Percentiles rank a stretch among this genome's conserved stretches.
phyloP scores from a whole-genome alignment of 352 stramenopile species.

The Phytophthora idaei region DNA sequence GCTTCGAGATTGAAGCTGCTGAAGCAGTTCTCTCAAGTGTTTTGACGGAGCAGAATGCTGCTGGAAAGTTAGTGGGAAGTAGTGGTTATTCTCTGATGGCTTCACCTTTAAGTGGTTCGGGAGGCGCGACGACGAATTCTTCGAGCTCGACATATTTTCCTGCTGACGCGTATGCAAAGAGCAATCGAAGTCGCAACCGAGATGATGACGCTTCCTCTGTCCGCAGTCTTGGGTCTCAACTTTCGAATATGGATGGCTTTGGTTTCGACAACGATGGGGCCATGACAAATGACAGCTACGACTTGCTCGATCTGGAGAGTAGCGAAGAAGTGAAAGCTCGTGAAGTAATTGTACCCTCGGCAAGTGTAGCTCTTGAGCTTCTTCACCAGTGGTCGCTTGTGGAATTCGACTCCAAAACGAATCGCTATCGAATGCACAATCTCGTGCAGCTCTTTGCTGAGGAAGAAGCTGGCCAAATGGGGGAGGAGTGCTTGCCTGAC shows the following conservation, averaged over 20 bases:
- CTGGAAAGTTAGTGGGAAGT: conserved; percentile 16
- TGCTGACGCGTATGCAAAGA: conserved; percentile 56
- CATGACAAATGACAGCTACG: conserved; percentile 81
- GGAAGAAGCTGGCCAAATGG: conserved; percentile 69
- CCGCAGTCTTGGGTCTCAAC: conserved; percentile 65
- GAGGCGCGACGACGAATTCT: conserved; percentile 12
- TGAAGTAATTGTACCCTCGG: conserved; percentile 45
- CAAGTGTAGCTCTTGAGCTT: conserved; percentile 57
- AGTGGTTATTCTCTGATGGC: conserved; percentile 31
- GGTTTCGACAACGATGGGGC: conserved; percentile 80
- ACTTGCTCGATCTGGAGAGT: conserved; percentile 76
- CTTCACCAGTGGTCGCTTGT: conserved; percentile 86
- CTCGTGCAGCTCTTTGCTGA: conserved; percentile 86
- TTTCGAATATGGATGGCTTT: conserved; percentile 75
- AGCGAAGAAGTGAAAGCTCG: conserved; percentile 68
- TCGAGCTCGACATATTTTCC: conserved; percentile 51
- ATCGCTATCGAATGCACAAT: conserved; percentile 84
- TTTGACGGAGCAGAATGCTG: conserved; percentile 25
- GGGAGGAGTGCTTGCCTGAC: conserved; percentile 49
- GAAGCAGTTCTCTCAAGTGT: conserved; percentile 71
- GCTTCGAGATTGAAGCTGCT: conserved; percentile 73
- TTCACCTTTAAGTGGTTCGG: conserved; percentile 31
- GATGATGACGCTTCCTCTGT: conserved; percentile 65
- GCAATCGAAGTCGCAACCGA: conserved; percentile 27
- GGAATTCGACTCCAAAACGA: conserved; percentile 71